Evolutionary conservation across 202 grass and related monocot species (phyloP).

Genomic region (Zoysia matrella): DNA sequence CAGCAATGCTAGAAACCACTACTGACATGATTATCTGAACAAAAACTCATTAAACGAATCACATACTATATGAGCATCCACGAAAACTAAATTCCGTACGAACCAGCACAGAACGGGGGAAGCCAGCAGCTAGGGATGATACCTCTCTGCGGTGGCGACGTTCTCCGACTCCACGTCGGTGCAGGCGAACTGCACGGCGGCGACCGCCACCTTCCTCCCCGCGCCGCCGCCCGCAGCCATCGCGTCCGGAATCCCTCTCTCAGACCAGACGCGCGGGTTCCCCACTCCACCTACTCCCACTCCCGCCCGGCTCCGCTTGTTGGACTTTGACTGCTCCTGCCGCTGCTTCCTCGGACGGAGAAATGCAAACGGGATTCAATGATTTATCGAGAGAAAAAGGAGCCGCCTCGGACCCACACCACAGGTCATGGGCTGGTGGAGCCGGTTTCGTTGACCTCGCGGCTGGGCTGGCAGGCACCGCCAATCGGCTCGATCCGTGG

Average conservation of each 20-base stretch:
- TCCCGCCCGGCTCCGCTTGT: background rate
- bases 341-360: too few relatives aligned
- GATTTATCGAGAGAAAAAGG: slow-evolving; percentile 13
- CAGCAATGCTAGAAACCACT: background rate
- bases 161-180: slow-evolving; percentile 75
- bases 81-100: background rate
- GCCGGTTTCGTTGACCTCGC: background rate
- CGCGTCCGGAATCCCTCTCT: background rate
- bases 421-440: background rate
- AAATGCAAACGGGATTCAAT: too few relatives aligned
- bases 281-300: slow-evolving; percentile 18
- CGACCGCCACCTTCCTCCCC: slow-evolving; percentile 72
- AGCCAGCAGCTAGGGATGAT: background rate
- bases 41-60: background rate
- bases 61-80: background rate
- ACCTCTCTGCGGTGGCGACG: slow-evolving; percentile 91
- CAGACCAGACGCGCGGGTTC: background rate
- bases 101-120: background rate
- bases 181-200: slow-evolving; percentile 96
- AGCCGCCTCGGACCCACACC: background rate
- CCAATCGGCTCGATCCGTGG: background rate
- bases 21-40: background rate
- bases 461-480: background rate
- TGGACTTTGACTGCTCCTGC: too few relatives aligned
- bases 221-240: slow-evolving; percentile 53